phyloP scores from a whole-genome alignment of 2,329 filamentous ascomycete genomes.

The Calycina marina region DNA sequence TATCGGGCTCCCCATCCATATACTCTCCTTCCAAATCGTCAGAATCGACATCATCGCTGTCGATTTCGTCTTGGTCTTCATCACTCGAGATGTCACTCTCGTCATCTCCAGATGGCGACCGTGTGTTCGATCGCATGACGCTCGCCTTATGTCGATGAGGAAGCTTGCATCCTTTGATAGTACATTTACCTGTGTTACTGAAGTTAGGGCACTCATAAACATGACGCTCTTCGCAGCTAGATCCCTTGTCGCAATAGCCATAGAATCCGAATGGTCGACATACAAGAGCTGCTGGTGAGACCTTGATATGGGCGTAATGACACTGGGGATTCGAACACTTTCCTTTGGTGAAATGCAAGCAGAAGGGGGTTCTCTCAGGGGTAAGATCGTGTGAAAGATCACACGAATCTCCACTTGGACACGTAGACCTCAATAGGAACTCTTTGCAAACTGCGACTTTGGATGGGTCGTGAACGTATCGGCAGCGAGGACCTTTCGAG shows the following conservation, averaged over 20 bases:
- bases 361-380: slow-evolving; percentile 72
- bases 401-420: slow-evolving; percentile 63
- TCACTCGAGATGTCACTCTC: slow-evolving; percentile 64
- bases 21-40: slow-evolving; percentile 54
- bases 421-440: slow-evolving; percentile 66
- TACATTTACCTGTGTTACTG: slow-evolving; percentile 78
- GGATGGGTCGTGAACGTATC: slow-evolving; percentile 66
- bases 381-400: slow-evolving; percentile 81
- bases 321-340: slow-evolving; percentile 80
- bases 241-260: slow-evolving; percentile 79
- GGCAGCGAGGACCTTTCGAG: slow-evolving; percentile 65
- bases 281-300: slow-evolving; percentile 62
- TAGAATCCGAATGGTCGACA: slow-evolving; percentile 74
- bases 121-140: slow-evolving; percentile 51
- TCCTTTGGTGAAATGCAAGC: slow-evolving; percentile 79
- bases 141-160: slow-evolving; percentile 81
- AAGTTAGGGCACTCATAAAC: slow-evolving; percentile 91
- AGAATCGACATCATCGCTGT: slow-evolving; percentile 68
- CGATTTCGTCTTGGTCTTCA: slow-evolving; percentile 51
- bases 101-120: slow-evolving; percentile 33
- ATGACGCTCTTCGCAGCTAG: slow-evolving; percentile 66
- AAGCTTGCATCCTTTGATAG: slow-evolving; percentile 66
- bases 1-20: slow-evolving; percentile 35
- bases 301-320: slow-evolving; percentile 71
- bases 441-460: slow-evolving; percentile 88